Percentiles rank a stretch among this genome's conserved stretches.
These are phyloP conservation scores for Davidsoniella neocaledoniae DNA, from an alignment of 2,329 filamentous ascomycete species.

Conservation along the genomic window DNA sequence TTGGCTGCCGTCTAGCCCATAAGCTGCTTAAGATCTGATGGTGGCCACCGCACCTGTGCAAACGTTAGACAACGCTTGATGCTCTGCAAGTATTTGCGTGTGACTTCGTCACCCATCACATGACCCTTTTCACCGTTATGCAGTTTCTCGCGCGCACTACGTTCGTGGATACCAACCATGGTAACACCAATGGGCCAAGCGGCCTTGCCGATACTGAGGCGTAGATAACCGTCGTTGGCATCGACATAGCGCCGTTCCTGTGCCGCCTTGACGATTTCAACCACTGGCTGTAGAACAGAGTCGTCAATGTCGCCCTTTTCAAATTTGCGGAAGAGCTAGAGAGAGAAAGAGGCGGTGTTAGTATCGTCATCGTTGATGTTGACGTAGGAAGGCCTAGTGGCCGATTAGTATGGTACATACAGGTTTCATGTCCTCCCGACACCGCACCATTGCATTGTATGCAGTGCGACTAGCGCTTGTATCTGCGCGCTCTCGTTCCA, in stretches of 20 bases:
- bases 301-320: conserved; percentile 68
- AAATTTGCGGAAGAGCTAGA: conserved; percentile 65
- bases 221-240: conserved; percentile 87
- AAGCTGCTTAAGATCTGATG: conserved; percentile 76
- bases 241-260: conserved; percentile 88
- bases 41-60: conserved; percentile 91
- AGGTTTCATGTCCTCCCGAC: conserved; percentile 72
- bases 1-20: conserved; percentile 50
- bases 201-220: conserved; percentile 86
- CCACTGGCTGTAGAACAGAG: conserved; percentile 60
- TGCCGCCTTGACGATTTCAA: conserved; percentile 82
- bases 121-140: conserved; percentile 79
- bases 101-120: conserved; percentile 93
- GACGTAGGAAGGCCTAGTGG: background rate
- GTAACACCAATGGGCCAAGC: conserved; percentile 99
- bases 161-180: conserved; percentile 99
- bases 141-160: conserved; percentile 85
- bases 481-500: conserved; percentile 45
- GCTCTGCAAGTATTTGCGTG: conserved; percentile 89
- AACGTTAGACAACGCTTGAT: conserved; percentile 96
- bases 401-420: conserved; percentile 21
- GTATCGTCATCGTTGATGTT: background rate
- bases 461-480: conserved; percentile 71
- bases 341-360: conserved; percentile 4
- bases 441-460: conserved; percentile 70